These are phyloP conservation scores for Aspergillus vadensis DNA, from an alignment of 2,329 filamentous ascomycete species.

Conservation along the genomic window DNA sequence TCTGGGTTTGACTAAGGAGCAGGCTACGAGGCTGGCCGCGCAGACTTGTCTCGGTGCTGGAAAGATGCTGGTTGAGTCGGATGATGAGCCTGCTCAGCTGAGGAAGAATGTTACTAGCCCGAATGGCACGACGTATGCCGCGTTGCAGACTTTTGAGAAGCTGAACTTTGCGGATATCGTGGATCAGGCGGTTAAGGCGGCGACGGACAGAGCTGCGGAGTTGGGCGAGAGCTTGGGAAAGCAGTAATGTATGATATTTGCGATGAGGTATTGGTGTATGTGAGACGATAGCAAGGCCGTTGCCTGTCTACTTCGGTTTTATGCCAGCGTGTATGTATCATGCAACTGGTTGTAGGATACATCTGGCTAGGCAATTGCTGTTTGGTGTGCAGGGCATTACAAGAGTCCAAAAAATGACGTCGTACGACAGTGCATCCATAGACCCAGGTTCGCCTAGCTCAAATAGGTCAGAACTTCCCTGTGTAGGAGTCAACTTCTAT, in stretches of 20 bases:
- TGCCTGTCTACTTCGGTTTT: too few relatives aligned
- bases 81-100: constrained; percentile 34
- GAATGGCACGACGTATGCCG: constrained; percentile 38
- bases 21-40: constrained; percentile 35
- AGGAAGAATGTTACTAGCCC: constrained; percentile 41
- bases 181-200: constrained; percentile 36
- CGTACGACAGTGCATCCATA: too few relatives aligned
- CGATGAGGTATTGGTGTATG: too few relatives aligned
- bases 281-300: too few relatives aligned
- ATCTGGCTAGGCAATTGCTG: too few relatives aligned
- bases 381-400: too few relatives aligned
- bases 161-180: constrained; percentile 33
- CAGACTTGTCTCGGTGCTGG: constrained; percentile 41
- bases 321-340: too few relatives aligned
- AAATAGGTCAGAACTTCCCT: too few relatives aligned
- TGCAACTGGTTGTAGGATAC: too few relatives aligned
- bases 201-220: constrained; percentile 34
- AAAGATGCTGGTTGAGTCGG: constrained; percentile 37
- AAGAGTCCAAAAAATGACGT: too few relatives aligned
- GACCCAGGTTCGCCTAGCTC: too few relatives aligned
- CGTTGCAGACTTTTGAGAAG: constrained; percentile 34
- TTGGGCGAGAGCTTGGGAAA: constrained; percentile 30
- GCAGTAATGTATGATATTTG: not conserved
- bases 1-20: constrained; percentile 35
- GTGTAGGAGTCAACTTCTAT: too few relatives aligned